A percentile compares a stretch with the other conserved stretches of the same genome.
Conservation (phyloP, 257 asterid genomes). For the Plantago ovata region DNA sequence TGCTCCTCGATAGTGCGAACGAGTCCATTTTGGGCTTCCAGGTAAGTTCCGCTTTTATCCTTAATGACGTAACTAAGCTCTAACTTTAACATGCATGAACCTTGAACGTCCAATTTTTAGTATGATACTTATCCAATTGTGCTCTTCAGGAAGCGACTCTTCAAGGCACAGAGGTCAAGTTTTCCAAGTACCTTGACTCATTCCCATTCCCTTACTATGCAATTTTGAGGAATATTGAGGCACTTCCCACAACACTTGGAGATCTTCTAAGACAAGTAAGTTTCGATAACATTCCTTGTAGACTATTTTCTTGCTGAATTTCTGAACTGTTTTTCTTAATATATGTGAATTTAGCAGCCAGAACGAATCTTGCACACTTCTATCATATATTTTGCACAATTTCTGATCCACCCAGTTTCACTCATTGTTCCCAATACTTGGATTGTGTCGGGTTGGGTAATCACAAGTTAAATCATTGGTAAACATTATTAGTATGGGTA, state of each 20-base stretch:
- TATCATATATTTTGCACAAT: neutral
- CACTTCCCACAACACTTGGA: slow-evolving; percentile 86
- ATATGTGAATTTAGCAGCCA: neutral
- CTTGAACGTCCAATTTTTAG: neutral
- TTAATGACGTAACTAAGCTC: neutral
- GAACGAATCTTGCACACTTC: neutral
- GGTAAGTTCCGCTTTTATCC: slow-evolving; percentile 32
- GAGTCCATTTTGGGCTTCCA: slow-evolving; percentile 60
- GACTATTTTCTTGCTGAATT: neutral
- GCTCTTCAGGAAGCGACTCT: slow-evolving; percentile 54
- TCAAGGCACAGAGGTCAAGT: slow-evolving; percentile 32
- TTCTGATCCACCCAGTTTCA: neutral
- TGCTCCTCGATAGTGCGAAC: slow-evolving; percentile 69
- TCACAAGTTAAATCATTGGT: too few relatives aligned
- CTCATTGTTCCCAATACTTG: too few relatives aligned
- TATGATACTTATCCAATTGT: slow-evolving; percentile 10
- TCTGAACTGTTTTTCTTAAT: neutral
- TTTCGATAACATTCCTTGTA: neutral
- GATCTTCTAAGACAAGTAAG: slow-evolving; percentile 91
- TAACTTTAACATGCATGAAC: slow-evolving; percentile 2
- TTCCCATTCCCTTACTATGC: slow-evolving; percentile 91
- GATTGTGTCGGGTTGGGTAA: too few relatives aligned
- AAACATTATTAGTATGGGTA: neutral
- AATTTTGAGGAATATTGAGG: slow-evolving; percentile 76
- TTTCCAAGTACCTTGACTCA: slow-evolving; percentile 57